Evolutionary conservation across 2,329 filamentous ascomycete species (phyloP).

Genomic region (Stachybotrys chartarum): DNA sequence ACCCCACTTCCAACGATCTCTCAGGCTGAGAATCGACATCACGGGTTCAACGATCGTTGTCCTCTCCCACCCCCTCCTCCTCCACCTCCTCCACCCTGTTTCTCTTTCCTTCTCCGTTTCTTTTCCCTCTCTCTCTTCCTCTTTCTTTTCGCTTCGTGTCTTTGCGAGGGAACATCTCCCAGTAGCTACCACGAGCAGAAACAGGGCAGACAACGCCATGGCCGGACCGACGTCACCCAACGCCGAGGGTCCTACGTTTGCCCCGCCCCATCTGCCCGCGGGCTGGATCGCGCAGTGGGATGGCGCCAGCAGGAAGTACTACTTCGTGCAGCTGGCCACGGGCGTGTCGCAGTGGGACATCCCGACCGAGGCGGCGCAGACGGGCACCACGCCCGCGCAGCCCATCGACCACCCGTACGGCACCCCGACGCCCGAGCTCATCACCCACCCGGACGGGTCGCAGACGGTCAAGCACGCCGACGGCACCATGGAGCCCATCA

Average conservation of each 20-base stretch:
- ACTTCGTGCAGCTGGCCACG: conserved; percentile 66
- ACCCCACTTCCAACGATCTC: neutral
- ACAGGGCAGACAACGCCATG: conserved; percentile 27
- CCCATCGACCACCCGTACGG: conserved; percentile 56
- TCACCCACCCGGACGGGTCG: conserved; percentile 55
- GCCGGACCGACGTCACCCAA: conserved; percentile 50
- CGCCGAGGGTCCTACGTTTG: conserved; percentile 52
- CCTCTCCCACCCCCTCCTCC: neutral
- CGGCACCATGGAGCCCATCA: conserved; percentile 52
- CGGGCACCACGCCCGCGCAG: conserved; percentile 51
- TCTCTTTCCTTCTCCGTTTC: conserved; percentile 3
- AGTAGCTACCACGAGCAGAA: too few species aligned
- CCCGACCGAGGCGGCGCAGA: conserved; percentile 56
- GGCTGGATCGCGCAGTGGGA: conserved; percentile 69
- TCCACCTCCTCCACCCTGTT: neutral
- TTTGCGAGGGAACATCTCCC: neutral
- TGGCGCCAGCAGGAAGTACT: conserved; percentile 56
- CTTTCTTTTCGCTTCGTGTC: conserved; percentile 1
- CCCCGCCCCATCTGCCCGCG: conserved; percentile 52
- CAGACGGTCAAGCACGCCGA: conserved; percentile 55
- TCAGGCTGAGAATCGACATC: neutral
- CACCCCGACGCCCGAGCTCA: conserved; percentile 45
- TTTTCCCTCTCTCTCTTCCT: conserved; percentile 7
- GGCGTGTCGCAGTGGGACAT: conserved; percentile 69
- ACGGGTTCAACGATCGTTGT: neutral